These are phyloP conservation scores for Penicillium sp. DNA, from an alignment of 2,329 filamentous ascomycete species.

Conservation along the genomic window DNA sequence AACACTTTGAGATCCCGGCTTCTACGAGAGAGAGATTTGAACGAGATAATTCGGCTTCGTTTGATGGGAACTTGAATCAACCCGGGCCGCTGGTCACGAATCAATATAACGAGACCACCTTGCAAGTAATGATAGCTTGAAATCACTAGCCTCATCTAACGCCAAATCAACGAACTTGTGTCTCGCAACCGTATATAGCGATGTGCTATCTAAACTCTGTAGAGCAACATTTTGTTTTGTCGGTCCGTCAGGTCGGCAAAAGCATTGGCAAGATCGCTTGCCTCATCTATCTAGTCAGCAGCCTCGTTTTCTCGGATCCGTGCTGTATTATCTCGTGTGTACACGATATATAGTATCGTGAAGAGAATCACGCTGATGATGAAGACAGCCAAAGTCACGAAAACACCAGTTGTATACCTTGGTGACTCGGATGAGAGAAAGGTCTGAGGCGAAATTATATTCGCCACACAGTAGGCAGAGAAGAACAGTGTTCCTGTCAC, in stretches of 20 bases:
- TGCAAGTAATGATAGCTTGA: constrained; percentile 10
- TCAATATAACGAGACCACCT: background rate
- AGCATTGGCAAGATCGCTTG: constrained; percentile 11
- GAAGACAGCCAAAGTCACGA: constrained; percentile 5
- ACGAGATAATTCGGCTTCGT: background rate
- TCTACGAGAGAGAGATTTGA: constrained; percentile 7
- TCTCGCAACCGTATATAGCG: too few relatives aligned
- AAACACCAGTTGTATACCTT: constrained; percentile 18
- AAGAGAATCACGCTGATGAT: constrained; percentile 9
- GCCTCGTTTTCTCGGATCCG: constrained; percentile 1
- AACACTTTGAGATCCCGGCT: constrained; percentile 26
- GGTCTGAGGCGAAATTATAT: constrained; percentile 23
- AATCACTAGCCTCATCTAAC: background rate
- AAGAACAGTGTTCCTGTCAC: constrained; percentile 22
- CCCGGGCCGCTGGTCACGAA: background rate
- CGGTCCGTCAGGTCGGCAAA: constrained; percentile 13
- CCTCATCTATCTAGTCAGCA: constrained; percentile 1
- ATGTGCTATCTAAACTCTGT: background rate
- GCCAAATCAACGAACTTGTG: background rate
- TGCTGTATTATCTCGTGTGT: constrained; percentile 3
- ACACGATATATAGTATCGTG: constrained; percentile 2
- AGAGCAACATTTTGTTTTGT: constrained; percentile 6
- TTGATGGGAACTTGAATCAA: background rate
- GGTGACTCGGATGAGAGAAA: constrained; percentile 22
- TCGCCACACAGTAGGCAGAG: constrained; percentile 24